These are phyloP conservation scores for Lophiostoma macrostomum DNA, from an alignment of 495 filamentous ascomycete genomes.

Conservation along the genomic window DNA sequence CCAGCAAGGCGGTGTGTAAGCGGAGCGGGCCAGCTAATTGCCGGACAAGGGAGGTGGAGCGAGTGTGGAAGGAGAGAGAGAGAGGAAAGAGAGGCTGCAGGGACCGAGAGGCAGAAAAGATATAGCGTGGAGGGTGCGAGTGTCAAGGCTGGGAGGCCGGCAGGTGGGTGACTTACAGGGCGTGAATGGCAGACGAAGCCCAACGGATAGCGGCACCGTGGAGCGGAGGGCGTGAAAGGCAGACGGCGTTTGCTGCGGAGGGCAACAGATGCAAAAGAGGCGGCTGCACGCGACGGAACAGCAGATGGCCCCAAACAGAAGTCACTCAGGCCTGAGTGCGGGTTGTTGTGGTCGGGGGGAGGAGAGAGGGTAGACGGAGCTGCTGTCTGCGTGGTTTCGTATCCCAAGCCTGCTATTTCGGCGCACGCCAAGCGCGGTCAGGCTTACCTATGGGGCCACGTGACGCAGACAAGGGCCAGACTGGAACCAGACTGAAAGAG, in stretches of 20 bases:
- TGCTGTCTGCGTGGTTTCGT: too few relatives aligned
- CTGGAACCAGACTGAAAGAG: too few relatives aligned
- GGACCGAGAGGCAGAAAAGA: slow-evolving; percentile 3
- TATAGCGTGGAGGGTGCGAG: slow-evolving; percentile 15
- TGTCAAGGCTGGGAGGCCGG: slow-evolving; percentile 7
- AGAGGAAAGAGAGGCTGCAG: neutral
- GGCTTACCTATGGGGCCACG: too few relatives aligned
- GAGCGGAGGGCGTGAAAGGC: neutral
- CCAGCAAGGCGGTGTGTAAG: slow-evolving; percentile 37
- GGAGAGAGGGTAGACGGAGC: slow-evolving; percentile 7
- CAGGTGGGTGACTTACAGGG: slow-evolving; percentile 30
- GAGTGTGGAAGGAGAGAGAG: slow-evolving; percentile 4
- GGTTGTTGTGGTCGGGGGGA: neutral
- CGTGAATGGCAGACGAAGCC: slow-evolving; percentile 31
- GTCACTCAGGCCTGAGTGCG: slow-evolving; percentile 5
- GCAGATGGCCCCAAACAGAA: slow-evolving; percentile 3
- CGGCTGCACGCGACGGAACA: slow-evolving; percentile 24
- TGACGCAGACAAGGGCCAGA: neutral
- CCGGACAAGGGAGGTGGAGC: neutral
- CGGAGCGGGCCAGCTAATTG: slow-evolving; percentile 10
- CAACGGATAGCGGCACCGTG: slow-evolving; percentile 25
- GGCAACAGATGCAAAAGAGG: slow-evolving; percentile 5
- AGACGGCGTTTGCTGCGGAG: slow-evolving; percentile 8
- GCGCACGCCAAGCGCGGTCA: too few relatives aligned
- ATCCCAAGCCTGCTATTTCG: slow-evolving; percentile 3